These are phyloP conservation scores for Cyberlindnera nakhonratchasimensis DNA, from an alignment of 805 yeast genomes.

Conservation along the genomic window DNA sequence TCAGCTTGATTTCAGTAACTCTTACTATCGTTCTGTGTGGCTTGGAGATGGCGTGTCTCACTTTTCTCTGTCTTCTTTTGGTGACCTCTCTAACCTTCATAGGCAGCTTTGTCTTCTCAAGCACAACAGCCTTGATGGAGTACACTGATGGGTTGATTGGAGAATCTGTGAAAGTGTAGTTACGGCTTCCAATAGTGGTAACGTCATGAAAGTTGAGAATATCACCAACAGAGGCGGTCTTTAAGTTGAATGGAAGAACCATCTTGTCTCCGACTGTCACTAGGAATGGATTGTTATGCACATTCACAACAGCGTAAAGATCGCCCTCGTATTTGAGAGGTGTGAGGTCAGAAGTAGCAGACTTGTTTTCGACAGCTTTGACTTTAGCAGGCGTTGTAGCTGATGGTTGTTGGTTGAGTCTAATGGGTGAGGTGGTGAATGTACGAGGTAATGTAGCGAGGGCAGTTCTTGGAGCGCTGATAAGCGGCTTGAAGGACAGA, in stretches of 20 bases:
- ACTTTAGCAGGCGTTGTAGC: background rate
- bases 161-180: conserved; percentile 61
- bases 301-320: conserved; percentile 76
- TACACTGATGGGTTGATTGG: conserved; percentile 52
- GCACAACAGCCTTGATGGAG: conserved; percentile 68
- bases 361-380: background rate
- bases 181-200: conserved; percentile 79
- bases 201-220: conserved; percentile 70
- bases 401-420: conserved; percentile 5
- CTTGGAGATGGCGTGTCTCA: conserved; percentile 60
- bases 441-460: conserved; percentile 5
- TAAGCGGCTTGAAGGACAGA: conserved; percentile 7
- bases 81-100: conserved; percentile 70
- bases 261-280: conserved; percentile 90
- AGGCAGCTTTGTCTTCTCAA: conserved; percentile 83
- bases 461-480: conserved; percentile 4
- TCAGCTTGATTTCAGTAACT: conserved; percentile 66
- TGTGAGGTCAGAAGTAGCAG: conserved; percentile 38
- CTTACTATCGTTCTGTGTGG: conserved; percentile 75
- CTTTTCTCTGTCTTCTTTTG: conserved; percentile 76
- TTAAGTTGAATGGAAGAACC: conserved; percentile 72
- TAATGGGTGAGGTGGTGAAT: conserved; percentile 5
- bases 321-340: conserved; percentile 66
- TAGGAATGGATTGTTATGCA: conserved; percentile 81
- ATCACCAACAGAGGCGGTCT: conserved; percentile 80